Percentiles rank a stretch among this genome's conserved stretches.
Evolutionary conservation across 768 basidiomycete genomes (phyloP).

Genomic region (Tulasnella sp.): DNA sequence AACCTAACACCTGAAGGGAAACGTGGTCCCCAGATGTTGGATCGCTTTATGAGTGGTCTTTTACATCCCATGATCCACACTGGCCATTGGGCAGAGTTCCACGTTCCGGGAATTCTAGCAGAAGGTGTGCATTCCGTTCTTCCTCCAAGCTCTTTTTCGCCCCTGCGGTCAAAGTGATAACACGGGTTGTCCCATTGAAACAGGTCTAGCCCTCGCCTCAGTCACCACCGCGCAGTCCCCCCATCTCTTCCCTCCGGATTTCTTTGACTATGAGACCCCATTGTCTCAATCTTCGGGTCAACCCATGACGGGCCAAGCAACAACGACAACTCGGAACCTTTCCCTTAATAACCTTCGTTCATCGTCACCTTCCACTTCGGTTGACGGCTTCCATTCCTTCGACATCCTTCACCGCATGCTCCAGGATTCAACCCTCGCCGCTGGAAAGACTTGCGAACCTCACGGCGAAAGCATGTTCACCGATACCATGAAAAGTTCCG

Average conservation of each 20-base stretch:
- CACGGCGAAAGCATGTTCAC: neutral
- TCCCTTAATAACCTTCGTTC: neutral
- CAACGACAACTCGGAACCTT: neutral
- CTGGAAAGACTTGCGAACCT: neutral
- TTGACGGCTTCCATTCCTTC: neutral
- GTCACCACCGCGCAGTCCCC: neutral
- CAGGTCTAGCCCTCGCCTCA: constrained; percentile 10
- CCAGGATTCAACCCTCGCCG: constrained; percentile 17
- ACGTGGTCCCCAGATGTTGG: constrained; percentile 37
- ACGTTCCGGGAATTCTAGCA: constrained; percentile 20
- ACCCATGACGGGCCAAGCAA: neutral
- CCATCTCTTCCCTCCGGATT: constrained; percentile 7
- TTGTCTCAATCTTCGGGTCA: neutral
- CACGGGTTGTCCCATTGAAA: neutral
- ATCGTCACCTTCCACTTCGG: neutral
- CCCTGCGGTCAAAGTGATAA: neutral
- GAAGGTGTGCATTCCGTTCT: constrained; percentile 7
- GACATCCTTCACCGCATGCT: constrained; percentile 23
- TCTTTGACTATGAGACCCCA: constrained; percentile 17
- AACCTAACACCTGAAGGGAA: constrained; percentile 43
- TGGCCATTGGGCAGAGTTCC: constrained; percentile 27
- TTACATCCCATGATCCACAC: constrained; percentile 28
- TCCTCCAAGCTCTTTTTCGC: neutral
- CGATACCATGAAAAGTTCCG: constrained; percentile 13
- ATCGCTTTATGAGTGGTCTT: constrained; percentile 22